Evolutionary conservation across 169 alveolate genomes (phyloP), one percentile per base, ranked within the genome.

Genomic region (Plasmodium gonderi): DNA sequence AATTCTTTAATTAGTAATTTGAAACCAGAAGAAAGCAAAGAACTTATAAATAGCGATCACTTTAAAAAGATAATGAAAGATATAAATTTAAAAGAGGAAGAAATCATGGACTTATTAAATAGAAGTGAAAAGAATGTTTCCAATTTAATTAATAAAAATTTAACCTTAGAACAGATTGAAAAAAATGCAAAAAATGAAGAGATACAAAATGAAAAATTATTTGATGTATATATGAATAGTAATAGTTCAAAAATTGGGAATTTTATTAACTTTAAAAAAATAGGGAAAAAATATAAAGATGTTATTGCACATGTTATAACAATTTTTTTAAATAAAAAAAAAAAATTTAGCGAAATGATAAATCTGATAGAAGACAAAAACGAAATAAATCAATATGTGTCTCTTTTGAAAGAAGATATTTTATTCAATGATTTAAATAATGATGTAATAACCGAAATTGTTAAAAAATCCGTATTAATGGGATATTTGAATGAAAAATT

Each of bases 271-370:
- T 85, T 85, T 85, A 85, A 85, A 75, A 85, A 76, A 85, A 40
- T 85, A 12, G 87, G 92, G 29, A 85, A 74, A 76, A 75, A 85
- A 85, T 85, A 85, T 85, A 85, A 85, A 74, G 80, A 85, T n/a
- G 45, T 85, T 74, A 76, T 85, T 75, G 38, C 20, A 29, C 80
- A 85, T 38, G 92, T 85, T 51, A 85, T 85, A 74, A 31, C 14
- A 31, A 20, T 74, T 51, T 54, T 85, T 54, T 40, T 85, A 29
- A 26, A n/a, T 23, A 85, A 85, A n/a, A 78, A 78, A 20, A 54
- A 36, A 51, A 36, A 85, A 42, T 75, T 74, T 75, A 54, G 29
- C 6, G 85, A 51, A 33, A 74, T 85, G 64, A 74, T 75, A n/a
- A 85, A 85, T n/a, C 49, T 51, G 42, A 45, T 85, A 38, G 91